Evolutionary conservation across 2,329 filamentous ascomycete genomes (phyloP).

Genomic region (Rhytidhysteron rufulum): DNA sequence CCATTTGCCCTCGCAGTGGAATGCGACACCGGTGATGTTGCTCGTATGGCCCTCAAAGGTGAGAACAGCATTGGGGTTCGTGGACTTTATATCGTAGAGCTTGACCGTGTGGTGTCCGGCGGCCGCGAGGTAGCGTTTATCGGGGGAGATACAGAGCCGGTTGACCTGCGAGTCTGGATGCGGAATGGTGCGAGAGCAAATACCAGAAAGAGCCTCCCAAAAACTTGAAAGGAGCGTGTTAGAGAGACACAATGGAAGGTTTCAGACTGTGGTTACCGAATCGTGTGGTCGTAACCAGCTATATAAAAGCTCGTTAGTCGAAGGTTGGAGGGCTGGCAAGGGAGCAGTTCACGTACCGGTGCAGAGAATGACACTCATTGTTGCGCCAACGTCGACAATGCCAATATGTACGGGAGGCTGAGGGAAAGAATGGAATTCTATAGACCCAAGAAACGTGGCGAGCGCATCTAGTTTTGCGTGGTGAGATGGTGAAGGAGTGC

Average conservation of each 20-base stretch:
- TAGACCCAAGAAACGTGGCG: too few relatives aligned
- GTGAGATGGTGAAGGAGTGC: too few relatives aligned
- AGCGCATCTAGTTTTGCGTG: too few relatives aligned
- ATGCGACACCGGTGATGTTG: constrained; percentile 94
- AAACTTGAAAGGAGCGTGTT: constrained; percentile 58
- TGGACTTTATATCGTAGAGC: constrained; percentile 97
- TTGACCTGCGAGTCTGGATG: constrained; percentile 98
- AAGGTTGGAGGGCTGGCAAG: constrained; percentile 10
- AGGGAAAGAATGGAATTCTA: too few relatives aligned
- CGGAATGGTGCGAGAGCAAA: constrained; percentile 96
- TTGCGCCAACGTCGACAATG: too few relatives aligned
- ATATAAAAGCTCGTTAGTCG: constrained; percentile 20
- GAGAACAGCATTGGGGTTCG: constrained; percentile 89
- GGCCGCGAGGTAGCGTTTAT: constrained; percentile 91
- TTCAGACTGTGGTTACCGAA: constrained; percentile 51
- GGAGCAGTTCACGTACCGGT: constrained; percentile 49
- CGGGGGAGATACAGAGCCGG: constrained; percentile 94
- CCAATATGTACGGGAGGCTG: too few relatives aligned
- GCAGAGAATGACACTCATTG: constrained; percentile 65
- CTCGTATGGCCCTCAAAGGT: constrained; percentile 94
- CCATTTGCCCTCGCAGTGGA: constrained; percentile 99
- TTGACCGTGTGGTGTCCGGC: constrained; percentile 83
- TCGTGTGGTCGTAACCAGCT: constrained; percentile 74
- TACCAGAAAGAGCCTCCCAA: constrained; percentile 96
- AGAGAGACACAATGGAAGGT: constrained; percentile 5